Percentiles rank a stretch among this genome's conserved stretches.
These are phyloP conservation scores for Maudiozyma barnettii DNA, from an alignment of 805 yeast species.

Conservation along the genomic window DNA sequence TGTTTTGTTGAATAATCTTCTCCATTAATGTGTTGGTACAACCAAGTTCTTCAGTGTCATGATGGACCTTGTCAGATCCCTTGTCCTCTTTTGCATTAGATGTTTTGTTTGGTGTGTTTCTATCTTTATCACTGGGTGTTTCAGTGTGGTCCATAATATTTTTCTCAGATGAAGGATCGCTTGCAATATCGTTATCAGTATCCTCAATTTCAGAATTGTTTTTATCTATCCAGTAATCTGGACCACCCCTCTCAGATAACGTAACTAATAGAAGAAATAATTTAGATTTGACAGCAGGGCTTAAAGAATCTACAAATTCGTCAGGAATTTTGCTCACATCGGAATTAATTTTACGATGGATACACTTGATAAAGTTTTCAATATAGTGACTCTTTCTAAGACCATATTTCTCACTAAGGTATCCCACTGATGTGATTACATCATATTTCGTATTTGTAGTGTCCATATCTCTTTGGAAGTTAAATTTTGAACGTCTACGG, in stretches of 20 bases:
- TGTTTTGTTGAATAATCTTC: slow-evolving; percentile 27
- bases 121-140: background rate
- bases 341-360: slow-evolving; percentile 22
- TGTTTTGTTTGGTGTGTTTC: background rate
- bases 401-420: slow-evolving; percentile 27
- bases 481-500: slow-evolving; percentile 10
- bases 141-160: background rate
- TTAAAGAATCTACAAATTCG: slow-evolving; percentile 13
- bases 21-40: slow-evolving; percentile 21
- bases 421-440: slow-evolving; percentile 25
- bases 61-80: background rate
- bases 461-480: slow-evolving; percentile 19
- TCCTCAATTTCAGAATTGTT: slow-evolving; percentile 7
- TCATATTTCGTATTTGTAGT: slow-evolving; percentile 23
- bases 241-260: slow-evolving; percentile 28
- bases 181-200: background rate
- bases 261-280: slow-evolving; percentile 25
- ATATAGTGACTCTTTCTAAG: slow-evolving; percentile 24
- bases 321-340: slow-evolving; percentile 24
- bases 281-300: slow-evolving; percentile 25
- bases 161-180: background rate
- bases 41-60: background rate
- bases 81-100: background rate
- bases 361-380: slow-evolving; percentile 23
- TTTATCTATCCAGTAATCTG: slow-evolving; percentile 30